These are phyloP conservation scores for Trichomonas tenax DNA, from an alignment of 208 protist genomes.

Conservation along the genomic window DNA sequence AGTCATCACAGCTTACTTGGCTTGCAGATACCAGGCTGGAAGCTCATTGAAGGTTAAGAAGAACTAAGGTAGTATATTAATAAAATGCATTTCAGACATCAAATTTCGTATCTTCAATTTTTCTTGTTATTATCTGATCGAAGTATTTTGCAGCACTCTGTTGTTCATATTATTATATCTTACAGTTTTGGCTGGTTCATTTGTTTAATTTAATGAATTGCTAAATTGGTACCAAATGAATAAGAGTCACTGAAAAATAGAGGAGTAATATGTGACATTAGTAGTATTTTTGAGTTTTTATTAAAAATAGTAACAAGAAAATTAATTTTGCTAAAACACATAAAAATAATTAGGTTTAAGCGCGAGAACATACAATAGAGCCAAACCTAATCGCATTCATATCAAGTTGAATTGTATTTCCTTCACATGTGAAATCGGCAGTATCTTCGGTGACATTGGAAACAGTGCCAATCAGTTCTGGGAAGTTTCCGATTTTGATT, in stretches of 20 bases:
- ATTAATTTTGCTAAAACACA: not conserved
- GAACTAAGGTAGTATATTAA: not conserved
- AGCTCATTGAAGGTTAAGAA: not conserved
- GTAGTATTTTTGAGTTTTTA: too few species aligned
- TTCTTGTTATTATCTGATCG: too few species aligned
- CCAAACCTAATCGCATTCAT: not conserved
- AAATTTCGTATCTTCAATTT: too few species aligned
- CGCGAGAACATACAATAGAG: not conserved
- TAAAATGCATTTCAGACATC: not conserved
- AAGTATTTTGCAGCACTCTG: too few species aligned
- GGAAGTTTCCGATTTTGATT: not conserved
- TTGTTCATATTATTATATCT: too few species aligned
- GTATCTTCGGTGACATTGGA: not conserved
- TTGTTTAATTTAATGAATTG: too few species aligned
- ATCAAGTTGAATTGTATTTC: not conserved
- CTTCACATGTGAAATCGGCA: not conserved
- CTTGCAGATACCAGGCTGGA: not conserved
- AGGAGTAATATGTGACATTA: too few species aligned
- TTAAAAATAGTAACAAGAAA: too few species aligned
- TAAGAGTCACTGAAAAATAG: too few species aligned
- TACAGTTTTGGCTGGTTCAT: too few species aligned
- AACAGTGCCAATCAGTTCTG: not conserved
- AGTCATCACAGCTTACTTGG: not conserved
- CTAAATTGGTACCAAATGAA: too few species aligned
- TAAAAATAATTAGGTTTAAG: not conserved